These are phyloP conservation scores for Jatropha podagrica DNA, from an alignment of 441 rosid species.

Conservation along the genomic window DNA sequence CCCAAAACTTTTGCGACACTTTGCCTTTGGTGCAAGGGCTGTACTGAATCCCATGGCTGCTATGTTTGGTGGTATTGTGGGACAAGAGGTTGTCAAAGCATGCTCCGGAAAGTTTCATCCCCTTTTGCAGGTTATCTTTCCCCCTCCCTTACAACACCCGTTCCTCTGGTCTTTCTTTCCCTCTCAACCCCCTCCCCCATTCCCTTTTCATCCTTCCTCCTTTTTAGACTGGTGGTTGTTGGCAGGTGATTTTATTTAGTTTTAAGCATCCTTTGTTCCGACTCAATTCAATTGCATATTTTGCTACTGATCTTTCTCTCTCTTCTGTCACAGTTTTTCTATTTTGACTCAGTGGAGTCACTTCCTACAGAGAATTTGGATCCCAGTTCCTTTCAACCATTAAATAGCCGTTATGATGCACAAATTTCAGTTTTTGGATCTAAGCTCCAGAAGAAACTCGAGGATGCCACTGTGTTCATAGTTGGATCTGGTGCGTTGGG, in stretches of 20 bases:
- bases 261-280: neutral
- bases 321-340: conserved; percentile 64
- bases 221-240: neutral
- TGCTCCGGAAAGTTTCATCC: conserved; percentile 98
- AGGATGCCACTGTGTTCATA: conserved; percentile 70
- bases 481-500: conserved; percentile 97
- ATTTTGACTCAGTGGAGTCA: conserved; percentile 91
- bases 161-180: no score
- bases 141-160: neutral
- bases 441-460: conserved; percentile 84
- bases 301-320: conserved; percentile 13
- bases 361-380: conserved; percentile 67
- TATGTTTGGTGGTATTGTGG: conserved; percentile 94
- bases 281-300: neutral
- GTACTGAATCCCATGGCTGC: conserved; percentile 97
- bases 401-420: conserved; percentile 79
- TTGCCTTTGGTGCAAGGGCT: conserved; percentile 91
- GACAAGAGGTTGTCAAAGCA: conserved; percentile 94
- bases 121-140: conserved; percentile 64
- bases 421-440: conserved; percentile 93
- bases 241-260: neutral
- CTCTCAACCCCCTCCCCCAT: neutral
- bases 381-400: conserved; percentile 56
- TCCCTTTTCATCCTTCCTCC: neutral
- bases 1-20: conserved; percentile 65